A percentile compares a stretch with the other conserved stretches of the same genome.
Evolutionary conservation across 306 rosid genomes (phyloP).

Genomic region (Corylus americana): DNA sequence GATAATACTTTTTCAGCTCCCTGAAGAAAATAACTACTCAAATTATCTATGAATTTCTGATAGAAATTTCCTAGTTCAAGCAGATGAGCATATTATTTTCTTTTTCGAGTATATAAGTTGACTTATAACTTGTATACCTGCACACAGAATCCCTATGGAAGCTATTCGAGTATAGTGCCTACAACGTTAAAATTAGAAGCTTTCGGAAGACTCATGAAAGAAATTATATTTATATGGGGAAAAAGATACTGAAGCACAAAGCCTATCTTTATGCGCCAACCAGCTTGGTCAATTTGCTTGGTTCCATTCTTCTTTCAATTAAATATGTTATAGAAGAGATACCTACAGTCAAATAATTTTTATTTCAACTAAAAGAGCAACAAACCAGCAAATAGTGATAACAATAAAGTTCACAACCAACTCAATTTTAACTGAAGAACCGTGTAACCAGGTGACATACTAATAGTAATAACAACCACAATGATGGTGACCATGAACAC

Average conservation of each 20-base stretch:
- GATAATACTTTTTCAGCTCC: conserved; percentile 7
- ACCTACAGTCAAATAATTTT: not conserved
- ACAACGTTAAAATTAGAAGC: not conserved
- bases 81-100: conserved; percentile 3
- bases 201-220: not conserved
- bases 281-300: not conserved
- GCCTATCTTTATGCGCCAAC: not conserved
- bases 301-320: not conserved
- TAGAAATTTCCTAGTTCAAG: conserved; percentile 5
- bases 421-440: not conserved
- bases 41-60: too few species aligned
- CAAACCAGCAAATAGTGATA: not conserved
- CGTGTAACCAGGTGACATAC: not conserved
- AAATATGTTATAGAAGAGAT: not conserved
- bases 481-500: not conserved
- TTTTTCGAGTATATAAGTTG: too few species aligned
- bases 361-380: not conserved
- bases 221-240: not conserved
- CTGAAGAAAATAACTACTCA: too few species aligned
- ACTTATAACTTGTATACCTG: not conserved
- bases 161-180: not conserved
- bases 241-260: not conserved
- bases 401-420: not conserved
- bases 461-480: not conserved
- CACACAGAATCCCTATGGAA: not conserved